These are phyloP conservation scores for Pleurotus giganteus DNA, from an alignment of 768 basidiomycete genomes.

Conservation along the genomic window DNA sequence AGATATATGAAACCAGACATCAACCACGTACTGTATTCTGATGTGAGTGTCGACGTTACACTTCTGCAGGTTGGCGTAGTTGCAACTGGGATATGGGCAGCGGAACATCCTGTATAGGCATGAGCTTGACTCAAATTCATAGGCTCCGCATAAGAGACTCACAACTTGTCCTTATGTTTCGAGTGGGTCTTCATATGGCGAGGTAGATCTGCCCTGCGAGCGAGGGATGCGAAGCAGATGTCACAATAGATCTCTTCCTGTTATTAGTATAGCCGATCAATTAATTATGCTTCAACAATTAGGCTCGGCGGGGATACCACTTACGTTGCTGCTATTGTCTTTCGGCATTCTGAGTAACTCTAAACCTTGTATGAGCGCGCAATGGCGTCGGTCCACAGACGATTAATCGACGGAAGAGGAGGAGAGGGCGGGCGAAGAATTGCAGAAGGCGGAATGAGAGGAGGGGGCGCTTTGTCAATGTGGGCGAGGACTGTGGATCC, in stretches of 20 bases:
- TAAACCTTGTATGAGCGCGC: background rate
- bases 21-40: slow-evolving; percentile 25
- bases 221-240: slow-evolving; percentile 15
- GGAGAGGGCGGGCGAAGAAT: background rate
- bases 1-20: background rate
- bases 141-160: too few relatives aligned
- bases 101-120: slow-evolving; percentile 22
- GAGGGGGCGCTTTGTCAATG: slow-evolving; percentile 3
- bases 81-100: slow-evolving; percentile 25
- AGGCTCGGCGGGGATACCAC: background rate
- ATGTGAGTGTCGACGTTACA: slow-evolving; percentile 32
- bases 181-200: slow-evolving; percentile 20
- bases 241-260: slow-evolving; percentile 10
- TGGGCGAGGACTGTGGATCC: background rate
- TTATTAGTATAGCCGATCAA: background rate
- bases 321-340: slow-evolving; percentile 6
- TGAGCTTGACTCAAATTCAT: background rate
- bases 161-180: slow-evolving; percentile 13
- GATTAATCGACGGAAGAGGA: background rate
- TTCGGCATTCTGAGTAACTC: slow-evolving; percentile 4
- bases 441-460: background rate
- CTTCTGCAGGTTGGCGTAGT: slow-evolving; percentile 26
- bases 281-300: background rate
- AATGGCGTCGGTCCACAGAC: background rate
- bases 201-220: slow-evolving; percentile 18